phyloP scores from a whole-genome alignment of 495 filamentous ascomycete species.

The Aspergillus haitiensis region DNA sequence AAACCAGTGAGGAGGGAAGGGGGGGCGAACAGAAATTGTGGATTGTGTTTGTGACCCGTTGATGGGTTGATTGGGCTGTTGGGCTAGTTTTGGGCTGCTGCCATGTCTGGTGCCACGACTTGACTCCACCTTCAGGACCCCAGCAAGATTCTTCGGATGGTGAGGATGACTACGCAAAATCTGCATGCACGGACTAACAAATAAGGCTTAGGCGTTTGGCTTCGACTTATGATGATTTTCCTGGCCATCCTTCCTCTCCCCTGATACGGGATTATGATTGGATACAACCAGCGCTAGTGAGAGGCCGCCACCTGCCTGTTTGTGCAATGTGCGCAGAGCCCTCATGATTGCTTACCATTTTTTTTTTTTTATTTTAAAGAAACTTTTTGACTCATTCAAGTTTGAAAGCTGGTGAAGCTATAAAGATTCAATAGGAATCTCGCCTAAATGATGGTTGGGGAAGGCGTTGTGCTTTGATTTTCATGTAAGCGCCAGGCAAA shows the following conservation, averaged over 20 bases:
- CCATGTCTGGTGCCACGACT: slow-evolving; percentile 48
- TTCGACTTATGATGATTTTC: slow-evolving; percentile 15
- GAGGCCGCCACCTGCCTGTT: slow-evolving; percentile 6
- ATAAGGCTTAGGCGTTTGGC: slow-evolving; percentile 35
- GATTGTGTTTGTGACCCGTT: slow-evolving; percentile 18
- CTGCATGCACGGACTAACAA: slow-evolving; percentile 41
- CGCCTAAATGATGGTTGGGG: neutral
- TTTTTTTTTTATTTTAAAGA: too few species aligned
- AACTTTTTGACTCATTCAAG: too few species aligned
- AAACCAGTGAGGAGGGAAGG: slow-evolving; percentile 22
- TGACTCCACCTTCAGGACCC: slow-evolving; percentile 29
- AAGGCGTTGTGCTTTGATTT: neutral
- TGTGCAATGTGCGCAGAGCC: neutral
- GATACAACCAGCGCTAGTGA: neutral
- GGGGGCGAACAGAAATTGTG: slow-evolving; percentile 26
- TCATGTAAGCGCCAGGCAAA: slow-evolving; percentile 1
- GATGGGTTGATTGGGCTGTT: slow-evolving; percentile 36
- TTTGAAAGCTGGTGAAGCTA: neutral
- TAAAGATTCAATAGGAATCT: neutral
- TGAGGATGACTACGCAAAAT: slow-evolving; percentile 14
- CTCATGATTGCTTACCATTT: too few species aligned
- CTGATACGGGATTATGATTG: neutral
- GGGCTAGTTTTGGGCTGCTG: slow-evolving; percentile 43
- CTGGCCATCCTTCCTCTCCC: slow-evolving; percentile 9
- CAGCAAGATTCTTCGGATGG: neutral